A percentile compares a stretch with the other conserved stretches of the same genome.
Evolutionary conservation across 768 basidiomycete genomes (phyloP).

Genomic region (Neoboletus magnificus): DNA sequence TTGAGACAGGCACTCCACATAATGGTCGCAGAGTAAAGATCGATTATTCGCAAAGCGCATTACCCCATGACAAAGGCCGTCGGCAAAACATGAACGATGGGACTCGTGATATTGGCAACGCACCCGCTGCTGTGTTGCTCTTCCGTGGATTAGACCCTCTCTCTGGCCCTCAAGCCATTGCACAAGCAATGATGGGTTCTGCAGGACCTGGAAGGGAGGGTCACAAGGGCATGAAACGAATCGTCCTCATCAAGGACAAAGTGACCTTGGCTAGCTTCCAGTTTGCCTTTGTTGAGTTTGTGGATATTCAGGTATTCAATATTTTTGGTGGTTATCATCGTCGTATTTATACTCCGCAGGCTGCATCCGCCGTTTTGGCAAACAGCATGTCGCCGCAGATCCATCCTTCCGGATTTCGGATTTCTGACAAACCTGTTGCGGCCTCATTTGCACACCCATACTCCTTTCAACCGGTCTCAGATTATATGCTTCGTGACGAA

Average conservation of each 20-base stretch:
- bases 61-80: conserved; percentile 64
- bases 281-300: conserved; percentile 91
- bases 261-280: conserved; percentile 86
- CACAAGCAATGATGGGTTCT: conserved; percentile 77
- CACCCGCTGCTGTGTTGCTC: conserved; percentile 77
- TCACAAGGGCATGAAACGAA: conserved; percentile 82
- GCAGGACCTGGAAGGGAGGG: conserved; percentile 76
- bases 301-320: conserved; percentile 66
- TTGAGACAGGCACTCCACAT: conserved; percentile 66
- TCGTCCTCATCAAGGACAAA: conserved; percentile 87
- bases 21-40: conserved; percentile 90
- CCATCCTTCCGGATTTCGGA: conserved; percentile 92
- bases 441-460: conserved; percentile 91
- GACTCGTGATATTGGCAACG: conserved; percentile 90
- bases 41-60: conserved; percentile 88
- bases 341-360: conserved; percentile 42
- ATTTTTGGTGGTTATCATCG: background rate
- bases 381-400: conserved; percentile 83
- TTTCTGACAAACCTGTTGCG: conserved; percentile 84
- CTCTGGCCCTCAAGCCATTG: conserved; percentile 84
- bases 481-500: conserved; percentile 73
- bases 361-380: conserved; percentile 76
- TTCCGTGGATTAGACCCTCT: conserved; percentile 88
- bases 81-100: conserved; percentile 84
- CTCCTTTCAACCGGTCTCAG: conserved; percentile 80